Percentiles rank a stretch among this genome's conserved stretches.
phyloP scores from a whole-genome alignment of 1,139 yeast species.

The Pichiaceae sp. region DNA sequence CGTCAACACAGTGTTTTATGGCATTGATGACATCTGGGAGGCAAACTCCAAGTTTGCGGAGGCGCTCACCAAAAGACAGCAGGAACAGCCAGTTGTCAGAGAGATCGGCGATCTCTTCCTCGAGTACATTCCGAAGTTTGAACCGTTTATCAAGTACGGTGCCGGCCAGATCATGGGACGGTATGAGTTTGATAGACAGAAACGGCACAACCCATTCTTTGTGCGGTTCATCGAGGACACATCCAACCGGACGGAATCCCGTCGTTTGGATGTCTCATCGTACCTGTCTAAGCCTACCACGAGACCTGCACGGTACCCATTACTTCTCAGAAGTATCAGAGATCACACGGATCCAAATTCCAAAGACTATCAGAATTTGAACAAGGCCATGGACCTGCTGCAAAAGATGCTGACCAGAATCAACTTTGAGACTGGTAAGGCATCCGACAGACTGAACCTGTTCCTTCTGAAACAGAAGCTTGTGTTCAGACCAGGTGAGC shows the following conservation, averaged over 20 bases:
- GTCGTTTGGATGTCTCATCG: slow-evolving; percentile 87
- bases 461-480: slow-evolving; percentile 76
- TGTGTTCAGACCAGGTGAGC: slow-evolving; percentile 73
- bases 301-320: slow-evolving; percentile 89
- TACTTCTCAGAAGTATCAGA: slow-evolving; percentile 72
- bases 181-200: slow-evolving; percentile 92
- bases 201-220: slow-evolving; percentile 80
- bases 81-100: slow-evolving; percentile 75
- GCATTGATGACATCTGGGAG: slow-evolving; percentile 78
- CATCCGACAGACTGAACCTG: slow-evolving; percentile 86
- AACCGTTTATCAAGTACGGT: slow-evolving; percentile 86
- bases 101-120: slow-evolving; percentile 82
- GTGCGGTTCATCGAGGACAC: slow-evolving; percentile 90
- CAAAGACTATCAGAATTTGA: slow-evolving; percentile 65
- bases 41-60: slow-evolving; percentile 83
- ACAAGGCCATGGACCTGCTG: slow-evolving; percentile 67
- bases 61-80: slow-evolving; percentile 83
- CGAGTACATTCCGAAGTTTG: slow-evolving; percentile 78
- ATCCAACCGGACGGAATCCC: slow-evolving; percentile 79
- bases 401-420: slow-evolving; percentile 72
- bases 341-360: slow-evolving; percentile 72
- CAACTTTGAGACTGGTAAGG: slow-evolving; percentile 87
- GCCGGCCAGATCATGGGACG: slow-evolving; percentile 96
- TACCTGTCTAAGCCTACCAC: slow-evolving; percentile 94
- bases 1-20: slow-evolving; percentile 85